Evolutionary conservation across 2,329 filamentous ascomycete species (phyloP), one percentile per base, ranked within the genome.

Genomic region (Remersonia thermophila): DNA sequence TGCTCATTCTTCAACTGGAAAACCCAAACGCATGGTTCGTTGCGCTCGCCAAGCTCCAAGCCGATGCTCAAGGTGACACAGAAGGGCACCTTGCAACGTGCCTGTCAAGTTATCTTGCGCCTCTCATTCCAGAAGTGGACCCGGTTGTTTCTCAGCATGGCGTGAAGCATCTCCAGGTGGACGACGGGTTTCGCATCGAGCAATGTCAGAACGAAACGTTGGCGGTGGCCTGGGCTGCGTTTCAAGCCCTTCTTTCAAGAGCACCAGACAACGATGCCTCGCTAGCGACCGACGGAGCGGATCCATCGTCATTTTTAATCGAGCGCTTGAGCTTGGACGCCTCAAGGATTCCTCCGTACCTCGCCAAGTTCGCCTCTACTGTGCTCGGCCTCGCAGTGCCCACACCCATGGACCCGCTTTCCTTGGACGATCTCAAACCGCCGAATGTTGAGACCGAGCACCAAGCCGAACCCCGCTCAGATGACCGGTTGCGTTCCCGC

Each of bases 11-110:
- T 4, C 39, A 44, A n/a, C 39, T 40, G 2, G 20, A 34, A 3
- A 29, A 42, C 9, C 44, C 46, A 1, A 36, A 15, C 30, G 20
- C 5, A 5, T 32, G n/a, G 16, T 41, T 48, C 31, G 26, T 35
- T 9, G 28, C 27, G 8, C 38, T 48, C 2, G 35, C 30, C 4
- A 25, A 11, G 5, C 29, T 47, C 3, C 46, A 48, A 26, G 17
- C 40, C 1, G 37, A 44, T 6, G 27, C 14, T 2, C 46, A 46
- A 33, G 41, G 39, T 9, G 46, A 48, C 29, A 44, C n/a, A 12
- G 39, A 44, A 18, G 42, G 44, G 5, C 45, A 38, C 27, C 25
- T 47, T 2, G 20, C 32, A 3, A 48, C 46, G 2, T 43, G 37
- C 27, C 15, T 48, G 4, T 47, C 44, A 3, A 44, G 27, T 9